phyloP scores from a whole-genome alignment of 2,329 filamentous ascomycete genomes.

The Magnaporthales sp. region DNA sequence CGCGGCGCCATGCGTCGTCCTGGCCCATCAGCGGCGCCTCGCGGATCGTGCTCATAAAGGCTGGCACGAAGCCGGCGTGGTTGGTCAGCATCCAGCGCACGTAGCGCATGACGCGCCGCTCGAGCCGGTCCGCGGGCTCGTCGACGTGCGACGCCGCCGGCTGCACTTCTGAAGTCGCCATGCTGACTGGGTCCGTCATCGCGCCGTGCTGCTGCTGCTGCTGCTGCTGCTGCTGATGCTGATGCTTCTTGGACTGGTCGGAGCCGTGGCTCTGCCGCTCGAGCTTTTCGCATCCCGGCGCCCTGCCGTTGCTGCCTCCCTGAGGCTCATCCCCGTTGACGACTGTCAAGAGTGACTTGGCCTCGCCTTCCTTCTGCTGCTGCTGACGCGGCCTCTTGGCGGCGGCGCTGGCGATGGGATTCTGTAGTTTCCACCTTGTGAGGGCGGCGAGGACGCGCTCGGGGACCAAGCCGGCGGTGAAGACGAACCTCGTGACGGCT shows the following conservation, averaged over 20 bases:
- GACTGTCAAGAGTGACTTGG: background rate
- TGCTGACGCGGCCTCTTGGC: slow-evolving; percentile 7
- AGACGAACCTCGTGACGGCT: slow-evolving; percentile 37
- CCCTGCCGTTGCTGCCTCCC: background rate
- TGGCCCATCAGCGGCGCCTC: slow-evolving; percentile 45
- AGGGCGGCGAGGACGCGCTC: slow-evolving; percentile 39
- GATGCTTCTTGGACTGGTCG: too few species aligned
- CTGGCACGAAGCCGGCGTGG: slow-evolving; percentile 49
- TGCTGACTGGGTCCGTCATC: slow-evolving; percentile 19
- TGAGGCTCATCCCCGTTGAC: background rate
- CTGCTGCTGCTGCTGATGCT: background rate
- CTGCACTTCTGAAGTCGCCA: slow-evolving; percentile 33
- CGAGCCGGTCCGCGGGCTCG: slow-evolving; percentile 24
- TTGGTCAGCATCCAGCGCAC: slow-evolving; percentile 50
- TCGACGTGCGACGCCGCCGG: slow-evolving; percentile 19
- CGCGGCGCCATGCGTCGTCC: slow-evolving; percentile 37
- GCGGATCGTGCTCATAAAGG: slow-evolving; percentile 50
- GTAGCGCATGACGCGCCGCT: slow-evolving; percentile 37
- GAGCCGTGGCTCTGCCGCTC: background rate
- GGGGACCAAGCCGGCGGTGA: slow-evolving; percentile 45
- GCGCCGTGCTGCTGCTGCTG: slow-evolving; percentile 7
- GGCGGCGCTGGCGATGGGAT: slow-evolving; percentile 34
- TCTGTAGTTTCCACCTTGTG: slow-evolving; percentile 38
- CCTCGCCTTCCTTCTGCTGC: background rate
- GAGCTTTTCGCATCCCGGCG: background rate